Conservation (phyloP, 768 basidiomycete species). For the Lactarius trivialis region DNA sequence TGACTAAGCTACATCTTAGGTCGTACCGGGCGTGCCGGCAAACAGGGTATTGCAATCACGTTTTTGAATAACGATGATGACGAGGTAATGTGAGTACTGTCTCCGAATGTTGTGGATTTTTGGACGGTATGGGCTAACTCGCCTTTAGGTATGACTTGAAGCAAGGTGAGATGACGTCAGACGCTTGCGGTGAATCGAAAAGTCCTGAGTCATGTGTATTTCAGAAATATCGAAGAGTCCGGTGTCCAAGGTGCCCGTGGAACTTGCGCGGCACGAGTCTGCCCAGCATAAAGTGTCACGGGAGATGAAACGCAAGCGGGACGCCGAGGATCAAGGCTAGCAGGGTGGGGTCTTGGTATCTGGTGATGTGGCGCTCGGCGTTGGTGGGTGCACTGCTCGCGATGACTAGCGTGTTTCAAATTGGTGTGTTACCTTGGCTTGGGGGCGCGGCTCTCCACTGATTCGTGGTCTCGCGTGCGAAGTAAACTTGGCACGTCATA, state of each 20-base stretch:
- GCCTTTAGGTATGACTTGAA: conserved; percentile 82
- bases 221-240: conserved; percentile 92
- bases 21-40: conserved; percentile 97
- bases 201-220: neutral
- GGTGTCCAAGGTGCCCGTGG: conserved; percentile 79
- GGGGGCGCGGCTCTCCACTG: neutral
- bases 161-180: conserved; percentile 51
- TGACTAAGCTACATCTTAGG: conserved; percentile 39
- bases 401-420: neutral
- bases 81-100: conserved; percentile 68
- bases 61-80: conserved; percentile 96
- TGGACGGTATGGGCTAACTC: conserved; percentile 8
- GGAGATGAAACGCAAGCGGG: conserved; percentile 94
- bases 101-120: neutral
- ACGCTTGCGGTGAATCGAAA: neutral
- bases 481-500: neutral
- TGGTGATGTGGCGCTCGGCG: neutral
- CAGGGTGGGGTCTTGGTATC: neutral
- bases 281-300: conserved; percentile 86
- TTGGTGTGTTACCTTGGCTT: neutral
- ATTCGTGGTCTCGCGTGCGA: neutral
- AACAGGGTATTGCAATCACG: conserved; percentile 88
- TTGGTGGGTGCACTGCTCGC: neutral
- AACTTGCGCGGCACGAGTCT: conserved; percentile 86
- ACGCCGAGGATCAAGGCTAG: conserved; percentile 58